A percentile compares a stretch with the other conserved stretches of the same genome.
phyloP scores from a whole-genome alignment of 2,329 filamentous ascomycete genomes.

The Scedosporium dehoogii region DNA sequence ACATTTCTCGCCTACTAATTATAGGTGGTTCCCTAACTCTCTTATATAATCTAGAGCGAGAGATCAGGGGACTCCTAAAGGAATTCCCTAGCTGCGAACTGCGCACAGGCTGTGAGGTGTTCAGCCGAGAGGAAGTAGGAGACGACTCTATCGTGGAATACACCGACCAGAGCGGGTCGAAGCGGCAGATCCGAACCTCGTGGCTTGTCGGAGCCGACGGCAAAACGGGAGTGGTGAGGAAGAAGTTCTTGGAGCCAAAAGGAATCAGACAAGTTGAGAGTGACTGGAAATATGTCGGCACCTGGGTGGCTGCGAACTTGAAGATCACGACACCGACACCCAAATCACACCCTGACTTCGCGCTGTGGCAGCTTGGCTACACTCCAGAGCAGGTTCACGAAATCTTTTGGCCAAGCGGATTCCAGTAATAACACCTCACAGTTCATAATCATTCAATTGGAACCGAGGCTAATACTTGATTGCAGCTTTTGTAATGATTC shows the following conservation, averaged over 20 bases:
- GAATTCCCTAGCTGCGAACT: constrained; percentile 1
- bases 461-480: background rate
- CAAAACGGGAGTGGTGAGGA: constrained; percentile 34
- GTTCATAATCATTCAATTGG: background rate
- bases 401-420: constrained; percentile 29
- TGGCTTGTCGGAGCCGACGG: constrained; percentile 34
- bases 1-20: background rate
- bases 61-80: constrained; percentile 1
- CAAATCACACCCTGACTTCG: constrained; percentile 35
- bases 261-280: constrained; percentile 25
- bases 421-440: background rate
- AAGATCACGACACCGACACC: constrained; percentile 31
- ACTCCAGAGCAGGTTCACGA: constrained; percentile 36
- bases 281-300: constrained; percentile 24
- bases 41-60: background rate
- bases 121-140: background rate
- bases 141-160: constrained; percentile 1
- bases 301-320: constrained; percentile 39
- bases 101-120: background rate
- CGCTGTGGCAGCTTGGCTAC: constrained; percentile 35
- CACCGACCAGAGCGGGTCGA: background rate
- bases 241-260: constrained; percentile 31
- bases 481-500: constrained; percentile 3
- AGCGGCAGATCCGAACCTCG: background rate
- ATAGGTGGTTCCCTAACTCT: background rate